Conservation (phyloP, 2,329 filamentous ascomycete species). For the Dothidotthia symphoricarpi region DNA sequence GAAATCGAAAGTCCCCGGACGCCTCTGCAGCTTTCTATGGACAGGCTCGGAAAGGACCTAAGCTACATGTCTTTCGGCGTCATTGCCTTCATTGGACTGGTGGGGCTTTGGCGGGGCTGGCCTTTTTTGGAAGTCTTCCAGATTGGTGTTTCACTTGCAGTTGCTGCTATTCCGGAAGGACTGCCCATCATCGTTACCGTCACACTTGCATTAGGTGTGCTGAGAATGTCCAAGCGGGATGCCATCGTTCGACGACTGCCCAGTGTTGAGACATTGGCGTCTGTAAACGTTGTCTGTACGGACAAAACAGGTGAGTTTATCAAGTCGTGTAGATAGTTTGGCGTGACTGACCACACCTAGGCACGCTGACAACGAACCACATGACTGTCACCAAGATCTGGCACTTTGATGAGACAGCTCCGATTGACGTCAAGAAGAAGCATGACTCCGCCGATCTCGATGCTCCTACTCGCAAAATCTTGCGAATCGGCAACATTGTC, state of each 20-base stretch:
- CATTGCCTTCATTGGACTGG: conserved; percentile 86
- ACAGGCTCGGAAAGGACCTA: conserved; percentile 90
- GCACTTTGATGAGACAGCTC: conserved; percentile 71
- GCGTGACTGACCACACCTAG: conserved; percentile 40
- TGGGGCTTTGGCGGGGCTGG: conserved; percentile 88
- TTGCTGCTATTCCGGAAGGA: conserved; percentile 93
- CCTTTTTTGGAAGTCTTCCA: conserved; percentile 92
- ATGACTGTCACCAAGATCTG: conserved; percentile 98
- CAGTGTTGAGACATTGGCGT: conserved; percentile 94
- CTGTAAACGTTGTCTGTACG: conserved; percentile 99
- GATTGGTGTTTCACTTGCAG: conserved; percentile 92
- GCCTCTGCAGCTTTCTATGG: conserved; percentile 93
- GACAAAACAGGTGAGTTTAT: conserved; percentile 76
- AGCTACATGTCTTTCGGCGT: conserved; percentile 96
- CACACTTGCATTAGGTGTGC: conserved; percentile 87
- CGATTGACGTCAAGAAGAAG: conserved; percentile 58
- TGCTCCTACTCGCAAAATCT: conserved; percentile 71
- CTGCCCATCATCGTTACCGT: conserved; percentile 98
- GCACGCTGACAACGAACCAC: conserved; percentile 93
- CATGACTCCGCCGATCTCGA: conserved; percentile 59
- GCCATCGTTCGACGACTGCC: conserved; percentile 95
- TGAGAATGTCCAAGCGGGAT: conserved; percentile 92
- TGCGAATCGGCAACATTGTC: conserved; percentile 92
- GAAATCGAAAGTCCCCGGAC: conserved; percentile 95
- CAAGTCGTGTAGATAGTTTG: too few relatives aligned